phyloP scores from a whole-genome alignment of 371 early-diverging fungal species.

The Mucor irregularis region DNA sequence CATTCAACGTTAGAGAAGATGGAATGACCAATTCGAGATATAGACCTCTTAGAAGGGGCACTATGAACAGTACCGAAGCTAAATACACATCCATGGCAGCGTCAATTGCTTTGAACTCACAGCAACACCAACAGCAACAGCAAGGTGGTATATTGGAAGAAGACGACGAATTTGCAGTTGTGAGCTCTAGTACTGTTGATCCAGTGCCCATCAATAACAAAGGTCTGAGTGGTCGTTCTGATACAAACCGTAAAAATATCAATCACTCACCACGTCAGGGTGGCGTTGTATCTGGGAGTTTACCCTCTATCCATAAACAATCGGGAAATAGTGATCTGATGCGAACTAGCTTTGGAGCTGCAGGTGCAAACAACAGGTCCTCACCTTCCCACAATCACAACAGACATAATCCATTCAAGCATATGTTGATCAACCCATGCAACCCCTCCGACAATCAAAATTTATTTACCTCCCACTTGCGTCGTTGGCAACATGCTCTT shows the following conservation, averaged over 20 bases:
- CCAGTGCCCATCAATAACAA: slow-evolving; percentile 59
- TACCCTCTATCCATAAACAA: slow-evolving; percentile 47
- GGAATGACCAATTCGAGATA: slow-evolving; percentile 12
- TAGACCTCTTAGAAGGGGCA: slow-evolving; percentile 32
- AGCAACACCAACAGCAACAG: not conserved
- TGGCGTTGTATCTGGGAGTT: slow-evolving; percentile 33
- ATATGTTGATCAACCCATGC: slow-evolving; percentile 68
- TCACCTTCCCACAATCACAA: slow-evolving; percentile 41
- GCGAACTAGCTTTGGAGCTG: slow-evolving; percentile 38
- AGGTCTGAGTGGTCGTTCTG: slow-evolving; percentile 27
- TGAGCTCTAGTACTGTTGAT: slow-evolving; percentile 64
- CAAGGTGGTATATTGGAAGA: slow-evolving; percentile 8
- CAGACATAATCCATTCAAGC: slow-evolving; percentile 23
- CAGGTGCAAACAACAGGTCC: slow-evolving; percentile 19
- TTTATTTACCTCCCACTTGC: slow-evolving; percentile 62
- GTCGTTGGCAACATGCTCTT: slow-evolving; percentile 87
- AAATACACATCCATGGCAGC: slow-evolving; percentile 17
- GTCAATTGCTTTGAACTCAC: not conserved
- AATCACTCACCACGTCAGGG: slow-evolving; percentile 42
- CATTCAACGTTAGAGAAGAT: slow-evolving; percentile 15
- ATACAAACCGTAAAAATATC: slow-evolving; percentile 18
- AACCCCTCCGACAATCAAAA: slow-evolving; percentile 65
- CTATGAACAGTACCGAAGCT: slow-evolving; percentile 36
- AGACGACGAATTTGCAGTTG: slow-evolving; percentile 56
- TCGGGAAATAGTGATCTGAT: slow-evolving; percentile 49